Percentiles rank a stretch among this genome's conserved stretches.
Conservation (phyloP, 306 rosid species). For the Dalbergia cochinchinensis region DNA sequence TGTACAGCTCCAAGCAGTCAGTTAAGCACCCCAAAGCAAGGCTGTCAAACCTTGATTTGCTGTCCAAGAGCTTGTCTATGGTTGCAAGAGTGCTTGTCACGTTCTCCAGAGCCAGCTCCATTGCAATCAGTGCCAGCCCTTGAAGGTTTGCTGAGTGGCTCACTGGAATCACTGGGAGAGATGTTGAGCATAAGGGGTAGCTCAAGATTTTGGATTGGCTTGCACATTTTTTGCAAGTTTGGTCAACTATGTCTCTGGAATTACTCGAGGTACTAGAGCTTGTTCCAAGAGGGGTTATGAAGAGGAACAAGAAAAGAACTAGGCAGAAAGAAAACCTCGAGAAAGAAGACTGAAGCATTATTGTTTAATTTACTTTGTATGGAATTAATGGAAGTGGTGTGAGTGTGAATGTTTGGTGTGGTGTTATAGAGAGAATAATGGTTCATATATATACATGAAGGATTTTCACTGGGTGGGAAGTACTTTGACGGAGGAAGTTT, state of each 20-base stretch:
- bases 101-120: conserved; percentile 68
- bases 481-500: conserved; percentile 38
- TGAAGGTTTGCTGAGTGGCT: conserved; percentile 60
- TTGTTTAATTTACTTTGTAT: not conserved
- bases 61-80: conserved; percentile 49
- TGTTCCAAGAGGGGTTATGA: conserved; percentile 39
- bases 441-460: conserved; percentile 34
- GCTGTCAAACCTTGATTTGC: conserved; percentile 26
- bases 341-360: conserved; percentile 30
- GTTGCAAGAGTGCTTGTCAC: conserved; percentile 48
- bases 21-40: conserved; percentile 45
- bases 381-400: not conserved
- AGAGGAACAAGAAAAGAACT: not conserved
- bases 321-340: not conserved
- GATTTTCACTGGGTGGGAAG: conserved; percentile 1
- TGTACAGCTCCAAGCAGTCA: conserved; percentile 67
- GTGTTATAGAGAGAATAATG: not conserved
- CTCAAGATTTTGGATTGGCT: conserved; percentile 51
- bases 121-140: conserved; percentile 62
- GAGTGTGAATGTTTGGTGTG: not conserved
- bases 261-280: not conserved
- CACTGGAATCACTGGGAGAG: conserved; percentile 55
- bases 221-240: conserved; percentile 62
- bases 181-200: conserved; percentile 50
- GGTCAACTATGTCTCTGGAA: conserved; percentile 48